phyloP scores from a whole-genome alignment of 768 basidiomycete genomes.

The Hemileccinum impolitum region DNA sequence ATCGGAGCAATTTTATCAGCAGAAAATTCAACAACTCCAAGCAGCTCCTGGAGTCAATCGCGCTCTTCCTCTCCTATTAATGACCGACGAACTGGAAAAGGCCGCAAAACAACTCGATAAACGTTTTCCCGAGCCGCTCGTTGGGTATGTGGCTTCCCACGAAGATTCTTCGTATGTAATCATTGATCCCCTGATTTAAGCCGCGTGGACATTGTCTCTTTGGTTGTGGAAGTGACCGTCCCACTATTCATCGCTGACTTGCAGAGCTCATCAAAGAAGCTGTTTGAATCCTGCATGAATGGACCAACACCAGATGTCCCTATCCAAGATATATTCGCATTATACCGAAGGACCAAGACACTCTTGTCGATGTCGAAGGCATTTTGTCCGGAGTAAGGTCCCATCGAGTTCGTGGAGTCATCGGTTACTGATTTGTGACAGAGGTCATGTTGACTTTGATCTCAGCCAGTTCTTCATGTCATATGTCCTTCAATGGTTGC shows the following conservation, averaged over 20 bases:
- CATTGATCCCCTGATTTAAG: slow-evolving; percentile 33
- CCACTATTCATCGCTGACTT: slow-evolving; percentile 68
- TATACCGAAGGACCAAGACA: slow-evolving; percentile 77
- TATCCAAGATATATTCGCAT: slow-evolving; percentile 84
- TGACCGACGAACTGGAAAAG: slow-evolving; percentile 91
- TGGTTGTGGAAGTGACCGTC: slow-evolving; percentile 64
- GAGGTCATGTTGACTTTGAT: slow-evolving; percentile 61
- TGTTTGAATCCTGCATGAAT: slow-evolving; percentile 82
- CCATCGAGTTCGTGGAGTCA: background rate
- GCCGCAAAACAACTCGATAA: slow-evolving; percentile 79
- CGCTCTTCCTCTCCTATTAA: slow-evolving; percentile 73
- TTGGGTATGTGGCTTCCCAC: slow-evolving; percentile 53
- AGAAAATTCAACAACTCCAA: slow-evolving; percentile 61
- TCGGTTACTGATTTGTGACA: slow-evolving; percentile 24
- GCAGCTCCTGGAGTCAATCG: slow-evolving; percentile 73
- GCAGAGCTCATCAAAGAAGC: slow-evolving; percentile 63
- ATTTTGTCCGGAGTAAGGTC: slow-evolving; percentile 72
- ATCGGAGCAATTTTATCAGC: slow-evolving; percentile 57
- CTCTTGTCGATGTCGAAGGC: slow-evolving; percentile 77
- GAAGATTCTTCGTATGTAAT: background rate
- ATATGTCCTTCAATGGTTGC: slow-evolving; percentile 84
- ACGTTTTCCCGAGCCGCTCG: slow-evolving; percentile 78
- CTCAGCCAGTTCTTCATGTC: slow-evolving; percentile 79
- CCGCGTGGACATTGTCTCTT: slow-evolving; percentile 69
- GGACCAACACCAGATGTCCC: slow-evolving; percentile 84